phyloP scores from a whole-genome alignment of 1,284 basidiomycete species.

The Acaromyces ingoldii region DNA sequence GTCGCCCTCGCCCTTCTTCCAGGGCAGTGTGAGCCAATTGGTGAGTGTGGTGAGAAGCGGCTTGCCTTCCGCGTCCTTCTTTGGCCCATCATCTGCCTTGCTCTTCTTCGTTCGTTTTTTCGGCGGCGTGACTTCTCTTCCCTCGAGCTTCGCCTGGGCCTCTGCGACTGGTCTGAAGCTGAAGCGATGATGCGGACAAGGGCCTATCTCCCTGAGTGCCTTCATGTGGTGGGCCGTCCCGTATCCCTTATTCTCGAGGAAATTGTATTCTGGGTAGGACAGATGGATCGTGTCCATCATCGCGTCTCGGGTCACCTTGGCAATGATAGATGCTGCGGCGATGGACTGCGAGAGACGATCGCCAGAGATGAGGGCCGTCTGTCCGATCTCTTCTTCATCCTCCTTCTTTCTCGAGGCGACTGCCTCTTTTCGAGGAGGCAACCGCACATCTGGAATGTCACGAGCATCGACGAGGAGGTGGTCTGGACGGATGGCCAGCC shows the following conservation, averaged over 20 bases:
- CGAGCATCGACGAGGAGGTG: slow-evolving; percentile 3
- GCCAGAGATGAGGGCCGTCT: not conserved
- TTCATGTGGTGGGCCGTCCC: slow-evolving; percentile 1
- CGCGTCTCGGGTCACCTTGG: slow-evolving; percentile 1
- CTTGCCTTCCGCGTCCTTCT: too few species aligned
- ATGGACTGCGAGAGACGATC: not conserved
- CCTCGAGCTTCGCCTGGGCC: too few species aligned
- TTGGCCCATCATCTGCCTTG: too few species aligned
- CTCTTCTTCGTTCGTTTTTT: too few species aligned
- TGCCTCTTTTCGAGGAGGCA: too few species aligned
- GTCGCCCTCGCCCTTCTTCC: too few species aligned
- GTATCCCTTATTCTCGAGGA: not conserved
- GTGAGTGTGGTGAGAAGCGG: too few species aligned
- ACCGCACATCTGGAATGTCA: not conserved
- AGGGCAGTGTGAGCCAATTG: too few species aligned
- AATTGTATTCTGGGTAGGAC: not conserved
- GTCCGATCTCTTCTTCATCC: not conserved
- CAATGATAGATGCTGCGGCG: slow-evolving; percentile 6
- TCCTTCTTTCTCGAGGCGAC: too few species aligned
- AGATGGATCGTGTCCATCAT: not conserved
- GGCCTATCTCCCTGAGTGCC: not conserved
- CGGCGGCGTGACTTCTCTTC: too few species aligned
- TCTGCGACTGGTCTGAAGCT: not conserved
- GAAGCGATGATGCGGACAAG: slow-evolving; percentile 5
- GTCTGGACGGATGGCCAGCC: not conserved